These are phyloP conservation scores for Ceriops tagal DNA, from an alignment of 345 rosid species.

Conservation along the genomic window DNA sequence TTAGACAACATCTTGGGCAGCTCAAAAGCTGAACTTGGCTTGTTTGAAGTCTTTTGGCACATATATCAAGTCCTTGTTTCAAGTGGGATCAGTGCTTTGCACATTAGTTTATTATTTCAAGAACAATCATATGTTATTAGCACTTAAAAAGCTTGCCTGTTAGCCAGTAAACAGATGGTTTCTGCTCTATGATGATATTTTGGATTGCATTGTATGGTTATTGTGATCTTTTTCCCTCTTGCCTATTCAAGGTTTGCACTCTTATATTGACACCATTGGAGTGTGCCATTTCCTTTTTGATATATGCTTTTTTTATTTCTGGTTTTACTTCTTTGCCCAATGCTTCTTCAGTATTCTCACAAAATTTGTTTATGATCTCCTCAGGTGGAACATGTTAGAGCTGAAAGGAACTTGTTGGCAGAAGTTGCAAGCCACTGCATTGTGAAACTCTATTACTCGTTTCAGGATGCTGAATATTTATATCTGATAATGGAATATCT, in stretches of 20 bases:
- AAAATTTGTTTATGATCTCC: conserved; percentile 12
- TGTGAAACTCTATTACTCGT: conserved; percentile 91
- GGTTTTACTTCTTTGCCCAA: background rate
- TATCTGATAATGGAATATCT: conserved; percentile 96
- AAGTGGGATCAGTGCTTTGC: background rate
- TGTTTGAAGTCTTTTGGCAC: background rate
- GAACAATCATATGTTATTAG: background rate
- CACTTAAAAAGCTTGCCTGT: background rate
- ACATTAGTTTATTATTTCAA: background rate
- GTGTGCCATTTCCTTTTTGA: background rate
- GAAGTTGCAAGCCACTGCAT: conserved; percentile 97
- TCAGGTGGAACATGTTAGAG: conserved; percentile 96
- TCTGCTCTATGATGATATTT: background rate
- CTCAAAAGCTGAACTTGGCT: too few species aligned
- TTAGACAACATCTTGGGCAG: too few species aligned
- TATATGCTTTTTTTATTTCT: background rate
- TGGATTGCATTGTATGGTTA: conserved; percentile 1
- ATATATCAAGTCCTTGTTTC: background rate
- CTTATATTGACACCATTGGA: background rate
- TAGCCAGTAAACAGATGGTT: background rate
- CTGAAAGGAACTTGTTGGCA: conserved; percentile 95
- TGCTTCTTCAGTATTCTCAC: conserved; percentile 11
- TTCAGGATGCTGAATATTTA: conserved; percentile 87
- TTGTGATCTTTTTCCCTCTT: background rate
- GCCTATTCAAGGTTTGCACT: background rate